Evolutionary conservation across 805 yeast genomes (phyloP), one percentile per base, ranked within the genome.

Genomic region (Metschnikowia peoriensis): DNA sequence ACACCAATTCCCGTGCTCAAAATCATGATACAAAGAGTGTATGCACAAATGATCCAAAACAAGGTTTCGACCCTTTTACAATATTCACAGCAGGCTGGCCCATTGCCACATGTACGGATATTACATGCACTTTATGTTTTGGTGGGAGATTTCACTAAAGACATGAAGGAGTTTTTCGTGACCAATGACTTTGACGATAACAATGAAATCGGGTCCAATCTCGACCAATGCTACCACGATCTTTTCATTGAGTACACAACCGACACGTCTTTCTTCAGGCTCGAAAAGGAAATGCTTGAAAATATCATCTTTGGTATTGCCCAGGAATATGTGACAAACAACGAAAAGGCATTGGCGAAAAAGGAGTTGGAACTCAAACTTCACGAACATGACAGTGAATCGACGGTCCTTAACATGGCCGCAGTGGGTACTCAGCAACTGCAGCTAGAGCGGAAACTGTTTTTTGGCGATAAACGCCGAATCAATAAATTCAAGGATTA

Each of bases 211-310:
- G 66, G 71, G 4, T 43, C 61, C 1, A 78, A 85, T 4, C 70
- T 93, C 38, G 96, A 92, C 58, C 90, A 85, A 60, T 79, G 83
- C 53, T 83, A 77, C 62, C 78, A 80, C n/a, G 96, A 88, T 58
- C 68, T 89, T 15, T 93, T 93, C 66, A 76, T 82, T 16, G 85
- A 86, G 45, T 88, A 83, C 63, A 70, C 88, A 28, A 78, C 79
- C 29, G 89, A 86, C 52, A 81, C 82, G 53, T 75, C 79, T 45
- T 92, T 90, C 68, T 85, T 92, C 61, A 83, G 76, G 39, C 62
- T 79, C 39, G 97, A 91, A 64, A 86, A 82, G 69, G 83, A 83
- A 56, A 82, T 81, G 57, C 70, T 92, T 38, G 86, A 84, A 47
- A 81, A 77, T 32, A 66, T 80, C 41, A 75, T 83, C 17, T 74